Conservation (phyloP, 371 early-diverging fungal genomes). For the Rhizopus sp. region DNA sequence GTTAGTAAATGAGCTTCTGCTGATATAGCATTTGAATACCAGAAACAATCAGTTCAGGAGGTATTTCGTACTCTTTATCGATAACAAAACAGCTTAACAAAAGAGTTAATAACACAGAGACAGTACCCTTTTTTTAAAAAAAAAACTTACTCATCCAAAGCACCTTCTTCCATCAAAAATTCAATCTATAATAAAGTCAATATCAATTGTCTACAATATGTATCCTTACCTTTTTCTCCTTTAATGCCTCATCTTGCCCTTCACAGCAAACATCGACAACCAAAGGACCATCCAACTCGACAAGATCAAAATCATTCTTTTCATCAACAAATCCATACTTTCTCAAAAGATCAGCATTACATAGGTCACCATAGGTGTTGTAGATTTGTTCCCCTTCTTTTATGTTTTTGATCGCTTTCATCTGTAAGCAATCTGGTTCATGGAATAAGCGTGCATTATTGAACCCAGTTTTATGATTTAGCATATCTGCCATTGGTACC, state of each 20-base stretch:
- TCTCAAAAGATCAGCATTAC: conserved; percentile 65
- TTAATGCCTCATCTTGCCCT: conserved; percentile 28
- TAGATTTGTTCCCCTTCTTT: conserved; percentile 57
- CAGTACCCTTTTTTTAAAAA: not conserved
- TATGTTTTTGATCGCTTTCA: conserved; percentile 61
- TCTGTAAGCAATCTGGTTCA: conserved; percentile 54
- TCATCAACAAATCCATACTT: conserved; percentile 69
- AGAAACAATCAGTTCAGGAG: conserved; percentile 45
- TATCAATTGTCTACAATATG: not conserved
- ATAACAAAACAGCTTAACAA: conserved; percentile 49
- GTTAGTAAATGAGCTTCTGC: not conserved
- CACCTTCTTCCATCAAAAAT: conserved; percentile 53
- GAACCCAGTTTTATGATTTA: conserved; percentile 56
- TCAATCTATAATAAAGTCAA: conserved; percentile 33
- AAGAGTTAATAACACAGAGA: not conserved
- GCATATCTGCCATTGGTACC: conserved; percentile 60
- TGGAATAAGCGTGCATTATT: conserved; percentile 66
- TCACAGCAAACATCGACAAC: conserved; percentile 39
- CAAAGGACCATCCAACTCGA: conserved; percentile 56
- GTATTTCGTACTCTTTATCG: conserved; percentile 45
- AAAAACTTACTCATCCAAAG: conserved; percentile 51
- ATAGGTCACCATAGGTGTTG: conserved; percentile 70
- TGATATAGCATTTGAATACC: conserved; percentile 26
- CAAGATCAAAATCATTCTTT: conserved; percentile 56
- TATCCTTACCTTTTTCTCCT: conserved; percentile 48